Evolutionary conservation across 179 eudicot genomes (phyloP), one percentile per base, ranked within the genome.

Genomic region (Camellia oleifera): DNA sequence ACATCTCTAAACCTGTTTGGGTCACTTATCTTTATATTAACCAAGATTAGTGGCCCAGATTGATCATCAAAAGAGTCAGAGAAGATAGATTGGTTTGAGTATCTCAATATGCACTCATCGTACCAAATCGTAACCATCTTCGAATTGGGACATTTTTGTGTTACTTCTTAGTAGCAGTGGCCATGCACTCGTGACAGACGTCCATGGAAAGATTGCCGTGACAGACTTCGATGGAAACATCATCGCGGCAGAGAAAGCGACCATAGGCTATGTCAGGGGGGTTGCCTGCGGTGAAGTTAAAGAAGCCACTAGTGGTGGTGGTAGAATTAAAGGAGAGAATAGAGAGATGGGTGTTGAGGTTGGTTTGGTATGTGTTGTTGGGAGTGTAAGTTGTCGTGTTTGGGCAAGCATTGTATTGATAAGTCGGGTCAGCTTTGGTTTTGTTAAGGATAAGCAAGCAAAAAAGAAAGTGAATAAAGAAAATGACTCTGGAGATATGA

Each of bases 21-120:
- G 62, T 4, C 58, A 4, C 79, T 72, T 2, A 15, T 9, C 0
- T 52, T 1, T 3, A 32, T 0, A 10, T n/a, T 82, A 52, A 0
- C 8, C 42, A 17, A 5, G 7, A n/a, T 13, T 13, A 3, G n/a
- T 11, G 18, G 4, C 1, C 74, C 1, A 23, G 72, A 1, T 1
- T 14, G 18, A 5, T 71, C 84, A 62, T 48, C 1, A 1, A 62
- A 23, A 23, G 26, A 23, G 26, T 23, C 14, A 7, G 74, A 72
- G 42, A 79, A 66, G 72, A 74, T 79, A 0, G 83, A 62, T 0
- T 48, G 72, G 62, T 85, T 77, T 0, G 88, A 87, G 84, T 87
- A 87, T 23, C 88, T 23, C 2, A 85, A 45, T 69, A 75, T 75
- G 77, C 89, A 87, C 64, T 79, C 78, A 52, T 87, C 86, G 69